A percentile compares a stretch with the other conserved stretches of the same genome.
phyloP scores from a whole-genome alignment of 768 basidiomycete species.

The Cystobasidium onofrii region DNA sequence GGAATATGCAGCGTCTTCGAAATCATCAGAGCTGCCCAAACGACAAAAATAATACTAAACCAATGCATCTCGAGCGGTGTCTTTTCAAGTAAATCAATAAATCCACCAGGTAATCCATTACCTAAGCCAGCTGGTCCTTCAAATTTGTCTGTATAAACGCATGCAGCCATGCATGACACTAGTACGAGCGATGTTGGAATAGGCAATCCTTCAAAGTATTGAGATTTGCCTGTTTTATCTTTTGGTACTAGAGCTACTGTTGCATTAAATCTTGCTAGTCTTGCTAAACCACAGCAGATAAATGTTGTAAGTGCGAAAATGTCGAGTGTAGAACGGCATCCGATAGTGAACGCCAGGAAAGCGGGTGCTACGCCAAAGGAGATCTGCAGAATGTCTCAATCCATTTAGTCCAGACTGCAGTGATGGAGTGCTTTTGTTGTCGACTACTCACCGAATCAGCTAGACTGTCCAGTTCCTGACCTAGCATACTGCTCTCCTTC shows the following conservation, averaged over 20 bases:
- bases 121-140: slow-evolving; percentile 62
- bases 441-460: slow-evolving; percentile 71
- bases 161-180: slow-evolving; percentile 69
- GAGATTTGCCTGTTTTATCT: slow-evolving; percentile 72
- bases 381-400: slow-evolving; percentile 53
- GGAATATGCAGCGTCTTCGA: slow-evolving; percentile 81
- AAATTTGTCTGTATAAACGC: slow-evolving; percentile 43
- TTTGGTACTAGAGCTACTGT: slow-evolving; percentile 91
- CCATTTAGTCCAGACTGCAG: neutral
- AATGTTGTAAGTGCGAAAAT: slow-evolving; percentile 76
- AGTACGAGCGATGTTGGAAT: slow-evolving; percentile 82
- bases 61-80: slow-evolving; percentile 62
- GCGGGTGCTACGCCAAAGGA: slow-evolving; percentile 97
- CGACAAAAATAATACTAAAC: slow-evolving; percentile 64
- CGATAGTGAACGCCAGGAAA: slow-evolving; percentile 72
- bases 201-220: slow-evolving; percentile 95
- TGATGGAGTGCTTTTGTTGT: neutral
- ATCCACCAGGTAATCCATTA: slow-evolving; percentile 54
- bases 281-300: slow-evolving; percentile 90
- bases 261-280: slow-evolving; percentile 95
- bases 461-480: slow-evolving; percentile 93
- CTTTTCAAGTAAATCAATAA: slow-evolving; percentile 41
- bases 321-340: slow-evolving; percentile 84
- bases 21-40: slow-evolving; percentile 94
- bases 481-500: slow-evolving; percentile 87